Evolutionary conservation across 768 basidiomycete species (phyloP), one percentile per base, ranked within the genome.

Genomic region (Phylloporus sp.): DNA sequence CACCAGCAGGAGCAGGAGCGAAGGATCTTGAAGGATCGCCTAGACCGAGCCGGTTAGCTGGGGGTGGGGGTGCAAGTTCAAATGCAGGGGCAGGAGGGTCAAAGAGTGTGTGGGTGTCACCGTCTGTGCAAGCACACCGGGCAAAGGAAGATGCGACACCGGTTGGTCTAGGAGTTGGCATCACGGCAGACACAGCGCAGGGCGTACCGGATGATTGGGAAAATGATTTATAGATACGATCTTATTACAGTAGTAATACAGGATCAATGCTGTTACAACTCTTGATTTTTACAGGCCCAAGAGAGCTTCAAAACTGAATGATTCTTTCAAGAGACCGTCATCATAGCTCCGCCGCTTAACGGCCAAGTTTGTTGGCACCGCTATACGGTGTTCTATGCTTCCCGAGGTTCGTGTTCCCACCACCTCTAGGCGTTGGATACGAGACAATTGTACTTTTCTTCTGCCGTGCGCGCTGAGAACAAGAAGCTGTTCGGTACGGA

Each of bases 131-230:
- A 35, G 50, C 54, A 24, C 59, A 48, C 38, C 63, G 56, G 2
- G 59, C 27, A 7, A 36, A 38, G 34, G 53, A 57, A 7, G 47
- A 24, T 7, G 35, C 20, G 4, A 39, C 18, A 11, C 11, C 44
- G 0, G 29, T 4, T n/a, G 45, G 2, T 5, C 29, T n/a, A 26
- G 32, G 26, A 34, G 27, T 4, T 18, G 44, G 11, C 5, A 35
- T 24, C 12, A 20, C 31, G 34, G 35, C 8, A 18, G 44, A 32
- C 23, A 20, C 22, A 13, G n/a, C 6, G n/a, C 29, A 41, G 29
- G 59, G 60, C 38, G 72, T 83, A 6, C 82, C 80, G 2, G 75
- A 78, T 31, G 64, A 76, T 55, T 84, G 81, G 82, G 81, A 83
- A 53, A 78, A 82, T 41, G 81, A 79, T 51, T 59, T 52, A 5